These are phyloP conservation scores for Aspergillus awamori DNA, from an alignment of 2,329 filamentous ascomycete genomes.

Conservation along the genomic window DNA sequence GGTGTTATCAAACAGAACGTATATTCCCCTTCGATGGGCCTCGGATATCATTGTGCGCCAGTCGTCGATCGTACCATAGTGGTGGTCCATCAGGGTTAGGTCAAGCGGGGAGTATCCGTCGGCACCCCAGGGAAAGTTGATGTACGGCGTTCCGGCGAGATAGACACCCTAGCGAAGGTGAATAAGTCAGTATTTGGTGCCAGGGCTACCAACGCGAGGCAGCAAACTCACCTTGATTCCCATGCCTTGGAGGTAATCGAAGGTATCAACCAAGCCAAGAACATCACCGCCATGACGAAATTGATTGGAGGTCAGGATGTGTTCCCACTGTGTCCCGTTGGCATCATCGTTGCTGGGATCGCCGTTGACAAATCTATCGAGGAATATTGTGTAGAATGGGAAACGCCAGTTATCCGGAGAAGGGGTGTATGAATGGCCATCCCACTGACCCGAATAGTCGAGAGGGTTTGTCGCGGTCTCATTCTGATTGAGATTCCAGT, in stretches of 20 bases:
- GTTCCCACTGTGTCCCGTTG: slow-evolving; percentile 63
- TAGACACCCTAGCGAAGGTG: slow-evolving; percentile 54
- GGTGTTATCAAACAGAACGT: slow-evolving; percentile 67
- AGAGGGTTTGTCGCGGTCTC: slow-evolving; percentile 55
- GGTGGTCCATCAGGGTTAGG: slow-evolving; percentile 63
- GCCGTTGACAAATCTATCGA: slow-evolving; percentile 66
- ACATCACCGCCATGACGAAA: slow-evolving; percentile 65
- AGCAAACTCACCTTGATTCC: slow-evolving; percentile 56
- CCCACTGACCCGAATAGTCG: slow-evolving; percentile 61
- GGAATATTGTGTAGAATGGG: slow-evolving; percentile 65
- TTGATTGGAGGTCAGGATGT: slow-evolving; percentile 61
- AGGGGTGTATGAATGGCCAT: slow-evolving; percentile 51
- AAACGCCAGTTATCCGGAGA: slow-evolving; percentile 66
- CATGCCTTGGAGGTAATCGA: slow-evolving; percentile 67
- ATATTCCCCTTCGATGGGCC: slow-evolving; percentile 63
- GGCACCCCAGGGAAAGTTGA: slow-evolving; percentile 65
- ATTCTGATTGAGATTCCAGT: slow-evolving; percentile 65
- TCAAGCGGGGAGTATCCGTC: slow-evolving; percentile 64
- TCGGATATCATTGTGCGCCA: slow-evolving; percentile 61
- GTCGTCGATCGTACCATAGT: slow-evolving; percentile 60
- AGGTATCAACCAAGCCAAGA: slow-evolving; percentile 57
- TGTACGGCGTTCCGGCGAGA: slow-evolving; percentile 62
- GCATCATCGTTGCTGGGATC: slow-evolving; percentile 65
- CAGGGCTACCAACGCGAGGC: too few species aligned
- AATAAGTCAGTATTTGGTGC: too few species aligned